A percentile compares a stretch with the other conserved stretches of the same genome.
These are phyloP conservation scores for Oenanthe sinensis DNA, from an alignment of 129 eudicot species.

Conservation along the genomic window DNA sequence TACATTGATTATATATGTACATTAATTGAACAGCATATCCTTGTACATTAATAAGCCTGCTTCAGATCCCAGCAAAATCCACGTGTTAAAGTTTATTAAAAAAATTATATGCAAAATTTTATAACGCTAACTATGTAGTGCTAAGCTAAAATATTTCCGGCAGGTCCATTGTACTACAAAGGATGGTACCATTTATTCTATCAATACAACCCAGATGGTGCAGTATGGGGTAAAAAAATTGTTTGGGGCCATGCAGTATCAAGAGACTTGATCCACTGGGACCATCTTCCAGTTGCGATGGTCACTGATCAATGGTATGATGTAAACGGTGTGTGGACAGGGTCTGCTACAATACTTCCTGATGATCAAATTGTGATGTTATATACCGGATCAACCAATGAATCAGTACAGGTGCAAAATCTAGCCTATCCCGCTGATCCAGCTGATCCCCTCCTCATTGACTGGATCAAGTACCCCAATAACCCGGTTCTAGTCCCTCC, in stretches of 20 bases:
- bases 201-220: conserved; percentile 76
- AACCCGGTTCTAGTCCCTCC: conserved; percentile 81
- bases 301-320: conserved; percentile 76
- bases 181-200: conserved; percentile 88
- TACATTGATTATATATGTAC: background rate
- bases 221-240: conserved; percentile 74
- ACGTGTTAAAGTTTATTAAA: background rate
- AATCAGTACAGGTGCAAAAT: conserved; percentile 72
- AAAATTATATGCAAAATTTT: background rate
- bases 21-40: background rate
- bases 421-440: conserved; percentile 70
- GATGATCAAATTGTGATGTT: conserved; percentile 61
- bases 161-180: conserved; percentile 74
- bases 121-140: background rate
- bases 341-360: conserved; percentile 76
- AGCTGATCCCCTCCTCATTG: conserved; percentile 51
- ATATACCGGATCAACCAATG: conserved; percentile 74
- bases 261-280: conserved; percentile 67
- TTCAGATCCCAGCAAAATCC: background rate
- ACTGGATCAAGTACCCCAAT: conserved; percentile 62
- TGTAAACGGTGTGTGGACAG: conserved; percentile 79
- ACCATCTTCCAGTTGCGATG: conserved; percentile 77
- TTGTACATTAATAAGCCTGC: background rate
- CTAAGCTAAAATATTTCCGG: background rate
- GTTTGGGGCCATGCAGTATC: conserved; percentile 90